Evolutionary conservation across 805 yeast species (phyloP).

Genomic region (Pichia paraexigua): DNA sequence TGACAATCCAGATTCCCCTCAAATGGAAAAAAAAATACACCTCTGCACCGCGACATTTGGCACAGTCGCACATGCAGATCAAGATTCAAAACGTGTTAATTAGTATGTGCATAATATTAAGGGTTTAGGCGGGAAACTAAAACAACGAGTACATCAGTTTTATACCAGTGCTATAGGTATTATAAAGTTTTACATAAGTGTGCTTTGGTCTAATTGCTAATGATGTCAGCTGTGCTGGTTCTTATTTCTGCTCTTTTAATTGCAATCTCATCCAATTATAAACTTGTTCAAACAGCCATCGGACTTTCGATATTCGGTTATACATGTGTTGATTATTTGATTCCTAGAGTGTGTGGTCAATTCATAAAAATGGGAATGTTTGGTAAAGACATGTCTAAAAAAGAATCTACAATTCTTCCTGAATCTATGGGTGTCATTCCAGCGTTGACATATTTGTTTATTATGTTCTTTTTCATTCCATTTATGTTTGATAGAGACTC

Average conservation of each 20-base stretch:
- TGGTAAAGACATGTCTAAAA: slow-evolving; percentile 79
- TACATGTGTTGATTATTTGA: slow-evolving; percentile 46
- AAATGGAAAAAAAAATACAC: neutral
- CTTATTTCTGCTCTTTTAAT: neutral
- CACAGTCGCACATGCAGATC: neutral
- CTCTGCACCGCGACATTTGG: neutral
- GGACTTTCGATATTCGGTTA: slow-evolving; percentile 69
- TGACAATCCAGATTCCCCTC: neutral
- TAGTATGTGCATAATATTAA: neutral
- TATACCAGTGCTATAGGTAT: neutral
- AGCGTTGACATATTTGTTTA: slow-evolving; percentile 69
- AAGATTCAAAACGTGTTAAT: neutral
- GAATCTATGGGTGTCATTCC: slow-evolving; percentile 91
- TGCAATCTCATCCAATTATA: neutral
- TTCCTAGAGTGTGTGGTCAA: slow-evolving; percentile 59
- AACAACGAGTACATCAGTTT: too few species aligned
- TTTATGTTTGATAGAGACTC: slow-evolving; percentile 64
- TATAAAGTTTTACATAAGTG: neutral
- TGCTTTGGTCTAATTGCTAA: neutral
- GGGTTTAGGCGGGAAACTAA: too few species aligned
- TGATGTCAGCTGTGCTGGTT: neutral
- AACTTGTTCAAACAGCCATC: slow-evolving; percentile 48
- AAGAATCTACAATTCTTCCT: slow-evolving; percentile 67
- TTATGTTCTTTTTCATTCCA: slow-evolving; percentile 82
- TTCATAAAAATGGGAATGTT: slow-evolving; percentile 74